Evolutionary conservation across 345 rosid species (phyloP).

Genomic region (Aegle marmelos): DNA sequence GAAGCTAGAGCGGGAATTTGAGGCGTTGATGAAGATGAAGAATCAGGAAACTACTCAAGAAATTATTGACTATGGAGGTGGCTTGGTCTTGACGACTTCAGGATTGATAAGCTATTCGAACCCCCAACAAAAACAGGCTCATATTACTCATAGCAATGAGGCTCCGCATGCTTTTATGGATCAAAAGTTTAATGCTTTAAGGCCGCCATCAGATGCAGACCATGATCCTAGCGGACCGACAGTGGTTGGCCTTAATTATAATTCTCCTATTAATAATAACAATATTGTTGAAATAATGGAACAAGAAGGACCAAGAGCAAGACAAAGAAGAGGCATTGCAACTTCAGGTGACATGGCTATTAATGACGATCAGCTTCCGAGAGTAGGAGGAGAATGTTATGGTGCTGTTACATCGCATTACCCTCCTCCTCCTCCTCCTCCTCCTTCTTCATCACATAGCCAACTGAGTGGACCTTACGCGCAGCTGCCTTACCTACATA

Average conservation of each 20-base stretch:
- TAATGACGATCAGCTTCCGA: not conserved
- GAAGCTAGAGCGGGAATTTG: not conserved
- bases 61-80: not conserved
- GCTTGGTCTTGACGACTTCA: not conserved
- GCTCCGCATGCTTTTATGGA: not conserved
- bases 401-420: not conserved
- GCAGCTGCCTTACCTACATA: not conserved
- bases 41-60: not conserved
- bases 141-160: not conserved
- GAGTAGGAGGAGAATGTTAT: not conserved
- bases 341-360: not conserved
- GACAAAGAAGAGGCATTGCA: not conserved
- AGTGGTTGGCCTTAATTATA: not conserved
- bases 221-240: not conserved
- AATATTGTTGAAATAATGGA: not conserved
- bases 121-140: not conserved
- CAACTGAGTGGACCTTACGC: not conserved
- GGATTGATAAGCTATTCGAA: not conserved
- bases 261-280: not conserved
- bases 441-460: not conserved
- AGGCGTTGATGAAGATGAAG: constrained; percentile 8
- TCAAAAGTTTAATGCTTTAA: not conserved
- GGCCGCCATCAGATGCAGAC: not conserved
- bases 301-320: not conserved
- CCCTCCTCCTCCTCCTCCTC: not conserved